These are phyloP conservation scores for Paramecium biaurelia DNA, from an alignment of 73 alveolate genomes.

Conservation along the genomic window DNA sequence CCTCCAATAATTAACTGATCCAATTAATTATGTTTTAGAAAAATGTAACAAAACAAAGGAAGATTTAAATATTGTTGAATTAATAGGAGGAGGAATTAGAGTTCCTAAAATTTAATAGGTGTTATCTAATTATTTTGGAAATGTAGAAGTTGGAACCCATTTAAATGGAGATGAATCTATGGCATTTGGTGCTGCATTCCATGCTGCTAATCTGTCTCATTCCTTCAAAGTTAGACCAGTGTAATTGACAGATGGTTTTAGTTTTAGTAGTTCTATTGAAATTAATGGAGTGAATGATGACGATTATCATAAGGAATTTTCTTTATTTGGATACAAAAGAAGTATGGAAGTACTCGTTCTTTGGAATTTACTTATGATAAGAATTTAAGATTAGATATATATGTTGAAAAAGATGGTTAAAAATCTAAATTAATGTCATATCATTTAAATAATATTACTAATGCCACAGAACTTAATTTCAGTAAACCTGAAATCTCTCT, in stretches of 20 bases:
- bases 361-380: conserved; percentile 56
- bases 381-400: conserved; percentile 30
- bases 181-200: conserved; percentile 97
- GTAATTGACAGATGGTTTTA: conserved; percentile 53
- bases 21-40: conserved; percentile 80
- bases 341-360: conserved; percentile 44
- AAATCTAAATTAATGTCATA: background rate
- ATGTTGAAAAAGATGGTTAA: conserved; percentile 30
- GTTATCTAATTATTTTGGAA: conserved; percentile 67
- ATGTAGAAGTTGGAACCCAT: conserved; percentile 92
- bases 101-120: conserved; percentile 91
- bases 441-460: conserved; percentile 53
- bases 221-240: conserved; percentile 64
- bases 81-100: conserved; percentile 97
- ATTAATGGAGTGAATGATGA: conserved; percentile 47
- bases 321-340: conserved; percentile 47
- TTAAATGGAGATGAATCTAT: conserved; percentile 98
- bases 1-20: conserved; percentile 69
- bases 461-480: conserved; percentile 52
- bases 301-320: conserved; percentile 40
- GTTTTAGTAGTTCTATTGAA: conserved; percentile 28
- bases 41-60: conserved; percentile 75
- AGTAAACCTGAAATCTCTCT: conserved; percentile 51
- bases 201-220: conserved; percentile 88
- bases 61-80: conserved; percentile 83